Percentiles rank a stretch among this genome's conserved stretches.
These are phyloP conservation scores for Saccharum hybrid DNA, from an alignment of 202 grass and related monocot genomes.

Conservation along the genomic window DNA sequence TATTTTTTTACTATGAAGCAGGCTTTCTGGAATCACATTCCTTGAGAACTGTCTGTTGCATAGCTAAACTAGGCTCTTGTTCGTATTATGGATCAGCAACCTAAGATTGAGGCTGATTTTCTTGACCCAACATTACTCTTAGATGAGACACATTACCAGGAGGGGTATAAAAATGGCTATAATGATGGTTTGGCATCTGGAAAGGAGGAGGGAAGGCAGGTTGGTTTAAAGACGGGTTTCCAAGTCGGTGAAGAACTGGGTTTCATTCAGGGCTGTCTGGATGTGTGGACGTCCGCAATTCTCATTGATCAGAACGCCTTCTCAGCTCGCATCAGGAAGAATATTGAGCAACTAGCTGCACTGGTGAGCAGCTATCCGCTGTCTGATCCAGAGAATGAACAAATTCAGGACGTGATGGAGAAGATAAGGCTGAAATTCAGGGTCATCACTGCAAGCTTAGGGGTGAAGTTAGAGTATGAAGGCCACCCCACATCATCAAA, in stretches of 20 bases:
- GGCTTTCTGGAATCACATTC: too few relatives aligned
- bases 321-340: slow-evolving; percentile 67
- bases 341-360: slow-evolving; percentile 64
- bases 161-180: slow-evolving; percentile 76
- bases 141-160: slow-evolving; percentile 73
- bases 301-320: slow-evolving; percentile 56
- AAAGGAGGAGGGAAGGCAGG: slow-evolving; percentile 74
- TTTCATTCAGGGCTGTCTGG: slow-evolving; percentile 78
- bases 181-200: slow-evolving; percentile 67
- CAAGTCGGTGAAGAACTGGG: slow-evolving; percentile 81
- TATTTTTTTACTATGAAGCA: neutral
- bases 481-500: slow-evolving; percentile 54
- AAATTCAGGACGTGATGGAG: slow-evolving; percentile 68
- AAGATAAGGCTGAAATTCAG: slow-evolving; percentile 84
- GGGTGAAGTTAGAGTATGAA: slow-evolving; percentile 71
- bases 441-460: slow-evolving; percentile 67
- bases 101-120: slow-evolving; percentile 53
- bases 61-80: slow-evolving; percentile 3
- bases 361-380: slow-evolving; percentile 62
- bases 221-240: slow-evolving; percentile 79
- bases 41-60: neutral
- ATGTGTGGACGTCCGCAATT: slow-evolving; percentile 67
- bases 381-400: slow-evolving; percentile 72
- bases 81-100: slow-evolving; percentile 57
- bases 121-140: slow-evolving; percentile 68